phyloP scores from a whole-genome alignment of 2,329 filamentous ascomycete species.

The Verticillium tricorpus region DNA sequence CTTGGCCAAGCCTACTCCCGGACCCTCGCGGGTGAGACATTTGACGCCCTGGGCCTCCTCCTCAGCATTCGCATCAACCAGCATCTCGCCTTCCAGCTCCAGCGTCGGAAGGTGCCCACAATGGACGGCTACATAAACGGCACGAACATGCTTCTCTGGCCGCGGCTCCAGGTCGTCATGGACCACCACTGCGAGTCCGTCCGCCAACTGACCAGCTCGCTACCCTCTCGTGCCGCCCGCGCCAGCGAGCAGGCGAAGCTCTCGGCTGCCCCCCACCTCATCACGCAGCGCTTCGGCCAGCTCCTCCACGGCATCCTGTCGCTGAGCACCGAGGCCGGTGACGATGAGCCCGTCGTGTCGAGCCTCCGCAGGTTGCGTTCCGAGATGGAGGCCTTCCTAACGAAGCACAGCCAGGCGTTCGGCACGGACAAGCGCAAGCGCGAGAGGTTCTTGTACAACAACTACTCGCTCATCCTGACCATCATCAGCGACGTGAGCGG shows the following conservation, averaged over 20 bases:
- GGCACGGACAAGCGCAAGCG: constrained; percentile 72
- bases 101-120: constrained; percentile 83
- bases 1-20: constrained; percentile 75
- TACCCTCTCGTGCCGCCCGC: constrained; percentile 39
- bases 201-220: constrained; percentile 53
- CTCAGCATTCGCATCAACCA: constrained; percentile 93
- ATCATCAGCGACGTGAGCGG: constrained; percentile 78
- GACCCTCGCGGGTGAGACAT: constrained; percentile 68
- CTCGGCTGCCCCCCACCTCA: constrained; percentile 80
- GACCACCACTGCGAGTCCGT: constrained; percentile 88
- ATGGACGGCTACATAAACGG: constrained; percentile 91
- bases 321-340: constrained; percentile 83
- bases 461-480: constrained; percentile 90
- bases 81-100: constrained; percentile 88
- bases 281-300: constrained; percentile 94
- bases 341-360: constrained; percentile 86
- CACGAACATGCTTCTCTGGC: constrained; percentile 95
- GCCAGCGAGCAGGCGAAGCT: constrained; percentile 48
- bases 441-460: constrained; percentile 89
- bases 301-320: constrained; percentile 79
- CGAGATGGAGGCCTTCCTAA: constrained; percentile 81
- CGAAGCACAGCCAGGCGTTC: constrained; percentile 70
- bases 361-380: constrained; percentile 71
- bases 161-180: constrained; percentile 90
- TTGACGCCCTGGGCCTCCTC: constrained; percentile 80